Percentiles rank a stretch among this genome's conserved stretches.
phyloP scores from a whole-genome alignment of 2,329 filamentous ascomycete genomes.

The Lecanoromycetidae sp. region DNA sequence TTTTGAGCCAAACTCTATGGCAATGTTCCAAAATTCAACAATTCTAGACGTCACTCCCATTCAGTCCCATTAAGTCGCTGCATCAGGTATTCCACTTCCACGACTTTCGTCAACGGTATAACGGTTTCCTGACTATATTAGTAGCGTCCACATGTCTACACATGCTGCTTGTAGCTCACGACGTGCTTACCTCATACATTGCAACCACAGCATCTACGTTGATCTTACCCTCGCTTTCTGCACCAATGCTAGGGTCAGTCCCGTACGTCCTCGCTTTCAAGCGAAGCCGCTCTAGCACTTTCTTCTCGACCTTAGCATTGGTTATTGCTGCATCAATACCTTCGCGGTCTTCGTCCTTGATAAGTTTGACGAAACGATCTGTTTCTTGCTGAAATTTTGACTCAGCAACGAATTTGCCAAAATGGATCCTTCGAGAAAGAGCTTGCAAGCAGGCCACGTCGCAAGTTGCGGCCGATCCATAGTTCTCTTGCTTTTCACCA shows the following conservation, averaged over 20 bases:
- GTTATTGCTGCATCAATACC: constrained; percentile 87
- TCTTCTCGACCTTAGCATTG: constrained; percentile 74
- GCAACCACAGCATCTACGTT: constrained; percentile 79
- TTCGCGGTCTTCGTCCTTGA: constrained; percentile 64
- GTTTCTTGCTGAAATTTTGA: constrained; percentile 79
- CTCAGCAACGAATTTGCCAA: constrained; percentile 97
- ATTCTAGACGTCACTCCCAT: no score
- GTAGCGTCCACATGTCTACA: background rate
- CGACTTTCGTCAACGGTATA: constrained; percentile 93
- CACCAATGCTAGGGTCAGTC: constrained; percentile 61
- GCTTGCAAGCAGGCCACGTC: constrained; percentile 87
- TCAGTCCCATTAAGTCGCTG: constrained; percentile 56
- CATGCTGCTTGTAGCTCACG: background rate
- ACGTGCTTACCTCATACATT: constrained; percentile 57
- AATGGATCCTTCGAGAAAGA: constrained; percentile 81
- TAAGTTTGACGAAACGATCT: constrained; percentile 68
- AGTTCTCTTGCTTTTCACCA: constrained; percentile 83
- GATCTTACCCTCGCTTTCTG: constrained; percentile 53
- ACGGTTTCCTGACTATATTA: constrained; percentile 50
- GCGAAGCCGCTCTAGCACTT: constrained; percentile 74
- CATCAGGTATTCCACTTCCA: constrained; percentile 97
- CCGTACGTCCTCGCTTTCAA: constrained; percentile 91
- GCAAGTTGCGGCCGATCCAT: constrained; percentile 80
- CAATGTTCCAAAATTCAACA: no score
- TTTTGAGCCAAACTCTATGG: no score